phyloP scores from a whole-genome alignment of 176 grass and related monocot genomes.

The Typha latifolia region DNA sequence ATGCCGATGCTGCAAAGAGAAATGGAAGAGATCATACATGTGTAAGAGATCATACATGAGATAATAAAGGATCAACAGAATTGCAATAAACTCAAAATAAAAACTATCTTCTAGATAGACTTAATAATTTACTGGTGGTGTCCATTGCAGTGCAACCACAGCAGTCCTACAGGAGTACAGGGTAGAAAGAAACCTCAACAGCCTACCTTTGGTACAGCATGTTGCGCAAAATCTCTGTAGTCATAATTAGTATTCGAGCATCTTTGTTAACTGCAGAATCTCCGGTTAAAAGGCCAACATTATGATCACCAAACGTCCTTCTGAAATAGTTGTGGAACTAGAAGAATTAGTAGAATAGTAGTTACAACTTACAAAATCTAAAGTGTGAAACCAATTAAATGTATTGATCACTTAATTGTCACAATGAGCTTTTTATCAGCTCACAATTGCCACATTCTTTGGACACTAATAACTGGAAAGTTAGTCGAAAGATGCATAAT shows the following conservation, averaged over 20 bases:
- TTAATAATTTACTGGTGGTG: background rate
- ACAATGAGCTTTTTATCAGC: too few species aligned
- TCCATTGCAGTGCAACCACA: background rate
- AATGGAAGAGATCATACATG: background rate
- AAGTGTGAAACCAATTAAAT: too few species aligned
- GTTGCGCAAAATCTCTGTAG: constrained; percentile 96
- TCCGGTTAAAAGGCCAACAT: constrained; percentile 96
- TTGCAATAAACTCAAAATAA: background rate
- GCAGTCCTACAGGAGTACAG: constrained; percentile 4
- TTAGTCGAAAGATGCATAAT: too few species aligned
- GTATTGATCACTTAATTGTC: too few species aligned
- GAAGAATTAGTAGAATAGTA: constrained; percentile 20
- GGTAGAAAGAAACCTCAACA: constrained; percentile 7
- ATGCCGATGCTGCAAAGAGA: constrained; percentile 60
- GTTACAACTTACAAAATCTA: too few species aligned
- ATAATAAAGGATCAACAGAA: background rate
- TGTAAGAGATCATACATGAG: background rate
- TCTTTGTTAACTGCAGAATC: constrained; percentile 93
- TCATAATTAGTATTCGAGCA: constrained; percentile 96
- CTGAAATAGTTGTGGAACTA: constrained; percentile 42
- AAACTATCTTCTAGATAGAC: background rate
- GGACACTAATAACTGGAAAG: too few species aligned
- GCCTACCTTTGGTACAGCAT: constrained; percentile 95
- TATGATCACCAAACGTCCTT: constrained; percentile 73
- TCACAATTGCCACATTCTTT: too few species aligned